A percentile compares a stretch with the other conserved stretches of the same genome.
Conservation (phyloP, 2,329 filamentous ascomycete genomes). For the Coniochaeta hoffmannii region DNA sequence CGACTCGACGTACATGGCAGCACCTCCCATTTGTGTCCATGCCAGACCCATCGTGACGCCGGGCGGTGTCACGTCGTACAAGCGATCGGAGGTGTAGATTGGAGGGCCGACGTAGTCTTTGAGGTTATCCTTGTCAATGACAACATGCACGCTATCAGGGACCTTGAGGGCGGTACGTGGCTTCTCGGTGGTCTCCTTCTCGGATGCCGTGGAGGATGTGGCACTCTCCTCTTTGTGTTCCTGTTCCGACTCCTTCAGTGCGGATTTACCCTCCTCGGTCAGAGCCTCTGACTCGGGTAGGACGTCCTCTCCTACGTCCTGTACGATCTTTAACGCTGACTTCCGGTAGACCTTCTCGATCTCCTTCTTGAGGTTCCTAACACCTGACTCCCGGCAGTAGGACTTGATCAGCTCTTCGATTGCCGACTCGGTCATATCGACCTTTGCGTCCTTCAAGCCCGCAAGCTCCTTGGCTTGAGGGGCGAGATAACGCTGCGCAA, state of each 20-base stretch:
- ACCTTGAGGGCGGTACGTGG: slow-evolving; percentile 75
- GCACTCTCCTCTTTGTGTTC: slow-evolving; percentile 14
- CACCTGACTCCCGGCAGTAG: slow-evolving; percentile 94
- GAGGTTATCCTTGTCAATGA: slow-evolving; percentile 80
- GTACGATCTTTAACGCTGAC: slow-evolving; percentile 92
- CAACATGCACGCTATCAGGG: slow-evolving; percentile 78
- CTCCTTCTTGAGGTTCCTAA: slow-evolving; percentile 97
- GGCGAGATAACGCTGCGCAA: slow-evolving; percentile 86
- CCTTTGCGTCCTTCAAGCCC: slow-evolving; percentile 82
- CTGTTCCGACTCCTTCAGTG: slow-evolving; percentile 63
- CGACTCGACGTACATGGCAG: slow-evolving; percentile 93
- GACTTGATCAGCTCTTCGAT: slow-evolving; percentile 97
- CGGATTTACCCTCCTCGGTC: slow-evolving; percentile 78
- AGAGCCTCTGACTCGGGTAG: slow-evolving; percentile 74
- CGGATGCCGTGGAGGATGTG: slow-evolving; percentile 27
- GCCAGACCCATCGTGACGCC: slow-evolving; percentile 97
- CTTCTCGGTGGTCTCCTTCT: slow-evolving; percentile 59
- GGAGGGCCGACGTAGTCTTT: slow-evolving; percentile 97
- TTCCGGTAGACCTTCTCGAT: slow-evolving; percentile 99
- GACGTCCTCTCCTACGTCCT: slow-evolving; percentile 81
- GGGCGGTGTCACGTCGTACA: slow-evolving; percentile 88
- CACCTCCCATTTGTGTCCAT: slow-evolving; percentile 95
- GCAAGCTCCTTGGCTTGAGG: slow-evolving; percentile 92
- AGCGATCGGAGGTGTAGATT: slow-evolving; percentile 87
- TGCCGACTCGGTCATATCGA: slow-evolving; percentile 76